phyloP scores from a whole-genome alignment of 2,329 filamentous ascomycete genomes.

The Myriosclerotinia duriaeana region DNA sequence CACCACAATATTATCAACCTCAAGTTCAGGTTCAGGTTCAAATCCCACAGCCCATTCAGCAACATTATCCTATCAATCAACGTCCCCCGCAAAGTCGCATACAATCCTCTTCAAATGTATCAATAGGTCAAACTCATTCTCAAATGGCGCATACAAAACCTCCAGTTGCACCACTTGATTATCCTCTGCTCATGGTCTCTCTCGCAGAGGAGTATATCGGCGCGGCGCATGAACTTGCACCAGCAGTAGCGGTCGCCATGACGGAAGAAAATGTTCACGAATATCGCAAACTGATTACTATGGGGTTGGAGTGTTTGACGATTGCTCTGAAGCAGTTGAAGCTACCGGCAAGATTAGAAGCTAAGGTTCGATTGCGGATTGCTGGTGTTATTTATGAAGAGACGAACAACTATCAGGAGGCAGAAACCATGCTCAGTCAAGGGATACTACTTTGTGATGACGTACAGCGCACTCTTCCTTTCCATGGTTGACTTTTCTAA shows the following conservation, averaged over 20 bases:
- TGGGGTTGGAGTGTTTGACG: conserved; percentile 71
- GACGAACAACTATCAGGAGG: conserved; percentile 72
- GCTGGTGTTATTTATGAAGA: conserved; percentile 69
- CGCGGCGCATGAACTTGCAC: conserved; percentile 59
- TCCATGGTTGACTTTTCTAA: neutral
- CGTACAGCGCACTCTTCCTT: conserved; percentile 42
- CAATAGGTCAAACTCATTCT: conserved; percentile 14
- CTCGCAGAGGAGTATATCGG: conserved; percentile 74
- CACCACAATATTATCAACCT: conserved; percentile 26
- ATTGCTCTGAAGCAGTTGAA: conserved; percentile 62
- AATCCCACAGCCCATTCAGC: conserved; percentile 25
- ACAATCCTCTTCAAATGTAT: conserved; percentile 20
- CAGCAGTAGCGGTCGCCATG: conserved; percentile 50
- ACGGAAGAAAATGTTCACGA: conserved; percentile 55
- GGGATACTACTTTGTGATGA: conserved; percentile 69
- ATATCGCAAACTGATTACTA: conserved; percentile 71
- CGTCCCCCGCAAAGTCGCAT: conserved; percentile 13
- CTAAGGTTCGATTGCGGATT: conserved; percentile 67
- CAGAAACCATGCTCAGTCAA: conserved; percentile 70
- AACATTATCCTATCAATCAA: conserved; percentile 22
- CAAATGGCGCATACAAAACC: conserved; percentile 22
- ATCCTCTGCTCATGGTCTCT: conserved; percentile 55
- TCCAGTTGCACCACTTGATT: conserved; percentile 28
- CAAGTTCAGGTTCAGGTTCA: conserved; percentile 21
- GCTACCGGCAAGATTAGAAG: conserved; percentile 65